Base-by-base conservation (phyloP, 1,139 yeast species). In the Debaryomycetaceae sp. region DNA sequence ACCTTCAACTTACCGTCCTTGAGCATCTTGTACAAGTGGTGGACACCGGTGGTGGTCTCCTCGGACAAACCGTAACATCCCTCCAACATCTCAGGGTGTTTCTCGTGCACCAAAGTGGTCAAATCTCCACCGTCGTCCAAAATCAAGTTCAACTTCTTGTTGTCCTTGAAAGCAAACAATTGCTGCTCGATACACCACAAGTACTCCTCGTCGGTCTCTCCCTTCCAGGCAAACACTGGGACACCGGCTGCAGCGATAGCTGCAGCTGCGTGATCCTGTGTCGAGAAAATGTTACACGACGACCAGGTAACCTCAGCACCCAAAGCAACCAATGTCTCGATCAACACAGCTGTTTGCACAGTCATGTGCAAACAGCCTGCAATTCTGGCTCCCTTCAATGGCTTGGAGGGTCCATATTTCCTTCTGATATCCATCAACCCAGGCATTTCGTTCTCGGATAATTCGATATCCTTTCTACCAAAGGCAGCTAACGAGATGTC, bases 231-330 rank as follows among this genome's bases (percentile, higher is more conserved):
- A 62, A 90, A 95, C 57, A 95, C 99, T 68, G 99, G 99, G 51
- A 93, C 95, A 78, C 99, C 99, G 60, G 97, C 76, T 61, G 99
- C 99, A 62, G 99, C 99, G 73, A 95, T 93, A 64, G 99, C 99
- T 66, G 99, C 98, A 65, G 99, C 99, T 60, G 98, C 98, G 72
- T 93, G 98, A 76, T 93, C 99, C 80, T 93, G 99, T 57, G 99
- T 93, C 60, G 98, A 93, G 87, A 89, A 93, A 65, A 93, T 93
- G 96, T 93, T 93, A 84, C 99, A 93, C 44, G 98, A 91, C 56
- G 97, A 82, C 99, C 99, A 93, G 66, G 99, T 93, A 56, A 93
- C 99, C 80, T 93, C 99, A 57, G 99, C 99, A 79, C 99, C 99
- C 62, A 93, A 83, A 58, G 96, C 97, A 66, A 82, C 87, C 67